Conservation (phyloP, 176 grass and related monocot genomes). For the Ananas comosus region DNA sequence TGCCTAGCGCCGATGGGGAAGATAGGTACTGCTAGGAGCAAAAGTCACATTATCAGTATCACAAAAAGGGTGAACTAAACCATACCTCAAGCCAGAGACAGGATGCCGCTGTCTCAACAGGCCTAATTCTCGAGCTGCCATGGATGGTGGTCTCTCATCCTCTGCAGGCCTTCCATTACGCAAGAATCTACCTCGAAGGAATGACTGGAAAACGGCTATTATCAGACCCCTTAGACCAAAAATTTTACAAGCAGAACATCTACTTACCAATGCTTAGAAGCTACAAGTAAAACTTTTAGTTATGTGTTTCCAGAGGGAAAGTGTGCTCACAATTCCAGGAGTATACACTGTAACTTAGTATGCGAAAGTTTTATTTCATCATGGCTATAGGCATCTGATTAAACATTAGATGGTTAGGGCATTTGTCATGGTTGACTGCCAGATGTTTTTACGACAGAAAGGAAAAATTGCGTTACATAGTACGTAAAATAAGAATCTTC, state of each 20-base stretch:
- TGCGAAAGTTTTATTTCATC: too few species aligned
- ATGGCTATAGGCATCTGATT: too few species aligned
- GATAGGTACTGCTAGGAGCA: neutral
- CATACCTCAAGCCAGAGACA: constrained; percentile 69
- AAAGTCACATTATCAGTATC: neutral
- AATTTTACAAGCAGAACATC: neutral
- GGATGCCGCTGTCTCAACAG: constrained; percentile 38
- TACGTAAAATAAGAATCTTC: too few species aligned
- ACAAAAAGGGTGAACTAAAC: constrained; percentile 10
- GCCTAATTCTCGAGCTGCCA: constrained; percentile 45
- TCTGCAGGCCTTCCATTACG: constrained; percentile 20
- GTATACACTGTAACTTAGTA: too few species aligned
- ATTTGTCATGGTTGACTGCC: too few species aligned
- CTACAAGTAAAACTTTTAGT: too few species aligned
- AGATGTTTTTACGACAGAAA: too few species aligned
- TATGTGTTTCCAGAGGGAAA: too few species aligned
- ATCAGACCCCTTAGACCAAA: constrained; percentile 14
- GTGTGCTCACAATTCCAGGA: too few species aligned
- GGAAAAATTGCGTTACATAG: too few species aligned
- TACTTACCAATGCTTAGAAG: neutral
- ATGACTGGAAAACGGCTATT: constrained; percentile 40
- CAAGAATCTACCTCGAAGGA: constrained; percentile 57
- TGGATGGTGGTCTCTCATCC: constrained; percentile 17
- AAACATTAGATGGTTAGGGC: too few species aligned
- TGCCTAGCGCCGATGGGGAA: neutral